Conservation (phyloP, 2,329 filamentous ascomycete species). For the Hypoxylon sp. region DNA sequence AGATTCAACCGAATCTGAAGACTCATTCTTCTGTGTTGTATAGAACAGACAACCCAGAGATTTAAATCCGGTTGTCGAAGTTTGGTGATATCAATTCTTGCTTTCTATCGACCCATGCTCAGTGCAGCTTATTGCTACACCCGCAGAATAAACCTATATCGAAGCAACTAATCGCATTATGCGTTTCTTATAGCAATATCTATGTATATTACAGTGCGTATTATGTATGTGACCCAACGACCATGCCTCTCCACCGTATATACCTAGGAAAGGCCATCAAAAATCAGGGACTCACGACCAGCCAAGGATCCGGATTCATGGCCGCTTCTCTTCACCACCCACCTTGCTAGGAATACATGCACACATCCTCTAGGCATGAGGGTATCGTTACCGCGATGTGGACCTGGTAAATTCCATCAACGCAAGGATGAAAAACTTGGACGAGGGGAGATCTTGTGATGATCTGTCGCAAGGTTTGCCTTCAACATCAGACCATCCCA, state of each 20-base stretch:
- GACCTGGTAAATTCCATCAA: slow-evolving; percentile 9
- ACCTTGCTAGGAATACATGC: slow-evolving; percentile 2
- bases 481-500: slow-evolving; percentile 37
- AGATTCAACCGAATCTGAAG: background rate
- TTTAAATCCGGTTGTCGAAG: background rate
- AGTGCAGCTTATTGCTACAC: background rate
- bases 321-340: slow-evolving; percentile 1
- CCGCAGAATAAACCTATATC: background rate
- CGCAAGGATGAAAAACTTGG: slow-evolving; percentile 21
- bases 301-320: slow-evolving; percentile 10
- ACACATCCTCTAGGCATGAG: slow-evolving; percentile 28
- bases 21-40: background rate
- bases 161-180: background rate
- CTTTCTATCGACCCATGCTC: background rate
- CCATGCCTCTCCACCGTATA: background rate
- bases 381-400: slow-evolving; percentile 27
- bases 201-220: background rate
- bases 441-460: slow-evolving; percentile 36
- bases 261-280: background rate
- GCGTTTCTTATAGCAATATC: background rate
- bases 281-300: background rate
- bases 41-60: background rate
- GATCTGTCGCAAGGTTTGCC: slow-evolving; percentile 41
- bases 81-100: background rate
- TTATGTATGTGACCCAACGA: background rate